phyloP scores from a whole-genome alignment of 495 filamentous ascomycete species.

The Astrothelium subdiscretum region DNA sequence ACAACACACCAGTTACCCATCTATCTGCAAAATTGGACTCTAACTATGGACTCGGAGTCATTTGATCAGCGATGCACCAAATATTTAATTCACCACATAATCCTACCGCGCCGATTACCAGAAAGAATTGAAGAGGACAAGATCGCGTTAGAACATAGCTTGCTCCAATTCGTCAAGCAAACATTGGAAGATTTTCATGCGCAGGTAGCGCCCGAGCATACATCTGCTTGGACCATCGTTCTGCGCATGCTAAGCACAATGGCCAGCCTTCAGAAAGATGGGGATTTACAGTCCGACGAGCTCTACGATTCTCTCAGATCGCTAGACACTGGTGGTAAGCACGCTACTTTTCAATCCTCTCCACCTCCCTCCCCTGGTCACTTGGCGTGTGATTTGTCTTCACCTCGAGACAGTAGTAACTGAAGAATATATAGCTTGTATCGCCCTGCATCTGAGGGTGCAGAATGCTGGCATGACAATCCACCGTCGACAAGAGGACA shows the following conservation, averaged over 20 bases:
- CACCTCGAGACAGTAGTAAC: background rate
- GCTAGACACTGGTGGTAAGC: background rate
- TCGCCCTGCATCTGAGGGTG: conserved; percentile 36
- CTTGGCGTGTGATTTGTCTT: background rate
- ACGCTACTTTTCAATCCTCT: background rate
- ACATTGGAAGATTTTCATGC: background rate
- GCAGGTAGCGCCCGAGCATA: background rate
- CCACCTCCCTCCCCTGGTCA: background rate
- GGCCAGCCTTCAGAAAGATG: background rate
- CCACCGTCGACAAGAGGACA: conserved; percentile 14
- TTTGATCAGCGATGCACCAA: background rate
- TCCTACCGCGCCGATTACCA: conserved; percentile 48
- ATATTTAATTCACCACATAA: conserved; percentile 46
- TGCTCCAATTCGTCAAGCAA: background rate
- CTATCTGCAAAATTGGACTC: conserved; percentile 4
- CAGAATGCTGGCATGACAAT: conserved; percentile 53
- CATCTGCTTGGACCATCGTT: background rate
- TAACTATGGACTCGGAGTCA: conserved; percentile 1
- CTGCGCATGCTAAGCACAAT: conserved; percentile 1
- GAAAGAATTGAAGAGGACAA: conserved; percentile 24
- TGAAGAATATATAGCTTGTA: conserved; percentile 11
- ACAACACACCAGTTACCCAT: too few relatives aligned
- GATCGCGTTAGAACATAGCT: background rate
- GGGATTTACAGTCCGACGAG: background rate
- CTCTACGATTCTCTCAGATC: background rate